Conservation (phyloP, 495 filamentous ascomycete genomes). For the Aspergillus sclerotioniger region DNA sequence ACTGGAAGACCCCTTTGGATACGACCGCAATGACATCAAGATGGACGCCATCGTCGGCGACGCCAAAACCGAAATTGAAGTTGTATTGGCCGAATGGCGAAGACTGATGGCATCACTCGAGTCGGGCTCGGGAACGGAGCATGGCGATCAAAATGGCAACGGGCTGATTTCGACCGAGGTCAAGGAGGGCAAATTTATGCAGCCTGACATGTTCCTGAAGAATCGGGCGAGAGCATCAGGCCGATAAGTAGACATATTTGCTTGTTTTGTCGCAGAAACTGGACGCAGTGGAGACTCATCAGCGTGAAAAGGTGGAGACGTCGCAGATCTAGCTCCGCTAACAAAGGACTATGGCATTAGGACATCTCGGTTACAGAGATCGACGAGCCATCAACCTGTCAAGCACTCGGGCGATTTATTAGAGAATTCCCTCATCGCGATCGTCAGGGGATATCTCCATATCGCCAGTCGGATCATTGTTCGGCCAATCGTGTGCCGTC, state of each 20-base stretch:
- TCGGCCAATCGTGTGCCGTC: too few species aligned
- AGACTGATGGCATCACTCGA: constrained; percentile 17
- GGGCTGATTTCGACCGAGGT: neutral
- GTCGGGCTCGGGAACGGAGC: neutral
- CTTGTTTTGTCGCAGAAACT: neutral
- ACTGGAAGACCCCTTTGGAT: constrained; percentile 74
- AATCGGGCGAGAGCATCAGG: neutral
- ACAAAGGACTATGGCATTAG: neutral
- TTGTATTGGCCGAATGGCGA: constrained; percentile 64
- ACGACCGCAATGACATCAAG: constrained; percentile 75
- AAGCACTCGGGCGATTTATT: too few species aligned
- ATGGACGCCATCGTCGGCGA: constrained; percentile 75
- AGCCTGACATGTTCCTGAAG: constrained; percentile 40
- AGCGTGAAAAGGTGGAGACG: neutral
- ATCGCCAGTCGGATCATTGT: too few species aligned
- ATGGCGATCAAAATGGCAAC: neutral
- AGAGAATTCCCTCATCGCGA: too few species aligned
- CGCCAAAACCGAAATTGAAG: constrained; percentile 60
- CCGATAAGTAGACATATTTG: neutral
- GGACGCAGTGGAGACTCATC: neutral
- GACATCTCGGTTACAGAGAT: too few species aligned
- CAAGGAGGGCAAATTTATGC: constrained; percentile 19
- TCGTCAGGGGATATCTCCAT: too few species aligned
- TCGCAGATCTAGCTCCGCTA: neutral
- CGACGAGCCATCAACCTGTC: too few species aligned